Percentiles rank a stretch among this genome's conserved stretches.
These are phyloP conservation scores for Nakaseomyces sp. DNA, from an alignment of 1,139 yeast genomes.

Conservation along the genomic window DNA sequence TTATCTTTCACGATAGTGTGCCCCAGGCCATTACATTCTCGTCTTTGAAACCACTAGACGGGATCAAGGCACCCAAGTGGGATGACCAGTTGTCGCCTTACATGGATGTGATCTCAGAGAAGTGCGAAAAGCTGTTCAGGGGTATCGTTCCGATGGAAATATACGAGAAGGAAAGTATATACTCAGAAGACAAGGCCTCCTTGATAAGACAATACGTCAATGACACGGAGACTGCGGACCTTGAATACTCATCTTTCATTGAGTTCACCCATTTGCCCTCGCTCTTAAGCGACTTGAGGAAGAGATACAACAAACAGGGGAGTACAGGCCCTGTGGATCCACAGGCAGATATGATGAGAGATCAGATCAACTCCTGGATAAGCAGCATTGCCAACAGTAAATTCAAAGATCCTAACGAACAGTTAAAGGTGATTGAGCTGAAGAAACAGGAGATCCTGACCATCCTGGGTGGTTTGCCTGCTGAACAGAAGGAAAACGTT, in stretches of 20 bases:
- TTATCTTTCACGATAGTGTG: constrained; percentile 70
- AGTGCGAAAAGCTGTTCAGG: constrained; percentile 55
- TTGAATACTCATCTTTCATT: constrained; percentile 66
- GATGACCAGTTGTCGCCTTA: constrained; percentile 33
- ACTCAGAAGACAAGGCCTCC: constrained; percentile 83
- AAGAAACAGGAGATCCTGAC: constrained; percentile 38
- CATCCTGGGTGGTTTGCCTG: constrained; percentile 18
- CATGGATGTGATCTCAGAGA: constrained; percentile 44
- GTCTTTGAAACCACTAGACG: constrained; percentile 63
- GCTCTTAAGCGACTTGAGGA: constrained; percentile 48
- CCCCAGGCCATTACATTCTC: constrained; percentile 51
- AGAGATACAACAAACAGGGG: constrained; percentile 18
- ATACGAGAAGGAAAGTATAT: constrained; percentile 77
- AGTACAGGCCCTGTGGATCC: constrained; percentile 11
- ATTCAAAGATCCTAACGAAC: constrained; percentile 25
- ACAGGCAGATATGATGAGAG: constrained; percentile 23
- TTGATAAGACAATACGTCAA: constrained; percentile 69
- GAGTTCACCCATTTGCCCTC: constrained; percentile 74
- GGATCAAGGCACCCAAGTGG: constrained; percentile 45
- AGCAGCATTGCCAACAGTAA: constrained; percentile 20
- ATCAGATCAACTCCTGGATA: constrained; percentile 27
- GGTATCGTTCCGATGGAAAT: constrained; percentile 80
- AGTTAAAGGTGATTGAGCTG: constrained; percentile 20
- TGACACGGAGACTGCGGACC: constrained; percentile 65
- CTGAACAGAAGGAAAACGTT: constrained; percentile 24